Percentiles rank a stretch among this genome's conserved stretches.
These are phyloP conservation scores for Syncephalastrum contaminatum DNA, from an alignment of 371 early-diverging fungal genomes.

Conservation along the genomic window DNA sequence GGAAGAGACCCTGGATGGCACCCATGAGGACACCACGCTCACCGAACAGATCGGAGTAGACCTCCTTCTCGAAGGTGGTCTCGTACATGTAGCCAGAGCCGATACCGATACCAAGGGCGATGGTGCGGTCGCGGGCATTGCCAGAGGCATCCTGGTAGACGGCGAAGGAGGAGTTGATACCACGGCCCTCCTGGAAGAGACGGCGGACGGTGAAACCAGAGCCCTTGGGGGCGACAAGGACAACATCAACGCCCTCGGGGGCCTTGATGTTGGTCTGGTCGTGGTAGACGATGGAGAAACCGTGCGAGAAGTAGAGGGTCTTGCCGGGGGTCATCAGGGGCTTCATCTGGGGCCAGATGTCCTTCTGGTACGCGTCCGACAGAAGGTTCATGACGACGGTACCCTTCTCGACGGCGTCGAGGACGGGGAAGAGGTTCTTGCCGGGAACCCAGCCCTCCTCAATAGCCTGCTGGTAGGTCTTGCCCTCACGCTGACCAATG, in stretches of 20 bases:
- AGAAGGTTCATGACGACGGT: conserved; percentile 94
- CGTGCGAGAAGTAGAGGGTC: conserved; percentile 98
- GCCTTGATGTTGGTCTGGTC: conserved; percentile 91
- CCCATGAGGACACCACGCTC: conserved; percentile 99
- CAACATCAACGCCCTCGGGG: conserved; percentile 88
- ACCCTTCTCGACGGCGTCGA: conserved; percentile 90
- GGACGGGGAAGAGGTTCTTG: conserved; percentile 92
- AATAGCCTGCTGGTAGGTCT: conserved; percentile 90
- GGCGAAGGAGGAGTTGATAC: conserved; percentile 97
- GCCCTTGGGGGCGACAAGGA: conserved; percentile 95
- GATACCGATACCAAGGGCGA: conserved; percentile 93
- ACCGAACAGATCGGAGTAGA: conserved; percentile 95
- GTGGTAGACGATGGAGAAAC: conserved; percentile 93
- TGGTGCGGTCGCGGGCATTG: conserved; percentile 89
- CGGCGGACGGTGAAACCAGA: conserved; percentile 96
- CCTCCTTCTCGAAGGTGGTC: conserved; percentile 96
- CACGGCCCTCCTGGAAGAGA: conserved; percentile 95
- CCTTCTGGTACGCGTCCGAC: conserved; percentile 95
- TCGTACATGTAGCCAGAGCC: conserved; percentile 97
- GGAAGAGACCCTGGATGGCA: conserved; percentile 96
- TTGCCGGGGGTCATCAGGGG: conserved; percentile 93
- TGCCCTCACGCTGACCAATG: conserved; percentile 93
- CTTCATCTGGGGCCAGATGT: conserved; percentile 89
- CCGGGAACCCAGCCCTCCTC: conserved; percentile 97
- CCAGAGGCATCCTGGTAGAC: conserved; percentile 94